A percentile compares a stretch with the other conserved stretches of the same genome.
Conservation (phyloP, 2,329 filamentous ascomycete genomes). For the Grosmannia clavigera region DNA sequence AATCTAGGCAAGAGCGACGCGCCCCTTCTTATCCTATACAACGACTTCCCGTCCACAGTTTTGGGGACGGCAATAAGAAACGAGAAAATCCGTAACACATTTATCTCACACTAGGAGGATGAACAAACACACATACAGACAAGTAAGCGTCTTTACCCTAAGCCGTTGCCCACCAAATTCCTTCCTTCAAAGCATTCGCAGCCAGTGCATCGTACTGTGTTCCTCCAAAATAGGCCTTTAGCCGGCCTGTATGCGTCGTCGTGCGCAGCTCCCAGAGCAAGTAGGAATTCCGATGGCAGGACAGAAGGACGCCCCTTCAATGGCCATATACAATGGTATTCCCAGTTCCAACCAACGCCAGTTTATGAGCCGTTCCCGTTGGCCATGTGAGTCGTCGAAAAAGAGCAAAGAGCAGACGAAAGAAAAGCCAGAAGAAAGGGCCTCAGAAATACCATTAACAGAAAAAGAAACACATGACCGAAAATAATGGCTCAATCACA, state of each 20-base stretch:
- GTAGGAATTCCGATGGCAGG: neutral
- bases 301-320: neutral
- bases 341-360: neutral
- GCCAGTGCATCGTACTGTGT: neutral
- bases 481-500: neutral
- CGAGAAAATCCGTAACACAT: neutral
- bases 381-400: neutral
- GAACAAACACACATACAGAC: neutral
- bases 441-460: neutral
- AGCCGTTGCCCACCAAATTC: neutral
- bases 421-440: neutral
- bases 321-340: neutral
- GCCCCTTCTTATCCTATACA: neutral
- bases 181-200: neutral
- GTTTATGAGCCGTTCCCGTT: neutral
- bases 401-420: neutral
- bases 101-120: neutral
- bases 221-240: neutral
- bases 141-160: neutral
- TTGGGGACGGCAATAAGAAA: neutral
- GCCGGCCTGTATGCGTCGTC: neutral
- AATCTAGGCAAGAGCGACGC: neutral
- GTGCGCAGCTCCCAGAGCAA: neutral
- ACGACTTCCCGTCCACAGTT: neutral
- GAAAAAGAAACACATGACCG: neutral